Base-by-base conservation (phyloP, 176 grass and related monocot species). In the Eremochloa ophiuroides region DNA sequence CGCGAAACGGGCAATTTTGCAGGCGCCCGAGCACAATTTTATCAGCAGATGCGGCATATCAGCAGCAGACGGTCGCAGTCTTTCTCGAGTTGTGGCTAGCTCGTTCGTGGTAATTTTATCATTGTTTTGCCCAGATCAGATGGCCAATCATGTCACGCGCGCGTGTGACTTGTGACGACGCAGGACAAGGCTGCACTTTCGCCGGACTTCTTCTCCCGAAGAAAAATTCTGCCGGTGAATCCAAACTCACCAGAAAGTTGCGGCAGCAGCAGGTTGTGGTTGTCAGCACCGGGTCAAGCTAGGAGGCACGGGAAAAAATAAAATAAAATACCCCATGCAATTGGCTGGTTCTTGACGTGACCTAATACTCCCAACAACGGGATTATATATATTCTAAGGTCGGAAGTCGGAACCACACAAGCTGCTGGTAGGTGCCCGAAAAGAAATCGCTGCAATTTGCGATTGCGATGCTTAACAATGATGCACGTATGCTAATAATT, bases 161-260 rank as follows among this genome's bases (percentile, higher is more conserved):
- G 6, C 31, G 40, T 14, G 58, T 67, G 88, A 89, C 78, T 55
- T 67, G 83, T 60, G 58, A 60, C 56, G 58, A 60, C 56, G 46
- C 37, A 8, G 66, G 88, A 82, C 46, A 89, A 82, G 43, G 66
- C 10, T 39, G 58, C 78, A 18, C 83, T 85, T 89, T 89, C 66
- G 73, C 73, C 46, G 33, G 48, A 51, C 10, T 81, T 71, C 53
- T 85, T 60, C 75, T 5, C 18, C 23, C 2, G 20, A 76, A n/a
- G 42, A 89, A 76, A 80, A 63, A 63, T 75, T 66, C 73, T 82
- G 61, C 17, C 28, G 18, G 69, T 63, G 62, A 76, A 56, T 10
- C 4, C 56, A 44, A n/a, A n/a, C n/a, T n/a, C n/a, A n/a, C n/a
- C n/a, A n/a, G n/a, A n/a, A n/a, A n/a, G n/a, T n/a, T n/a, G 43